These are phyloP conservation scores for Gremmenia infestans DNA, from an alignment of 2,329 filamentous ascomycete species.

Conservation along the genomic window DNA sequence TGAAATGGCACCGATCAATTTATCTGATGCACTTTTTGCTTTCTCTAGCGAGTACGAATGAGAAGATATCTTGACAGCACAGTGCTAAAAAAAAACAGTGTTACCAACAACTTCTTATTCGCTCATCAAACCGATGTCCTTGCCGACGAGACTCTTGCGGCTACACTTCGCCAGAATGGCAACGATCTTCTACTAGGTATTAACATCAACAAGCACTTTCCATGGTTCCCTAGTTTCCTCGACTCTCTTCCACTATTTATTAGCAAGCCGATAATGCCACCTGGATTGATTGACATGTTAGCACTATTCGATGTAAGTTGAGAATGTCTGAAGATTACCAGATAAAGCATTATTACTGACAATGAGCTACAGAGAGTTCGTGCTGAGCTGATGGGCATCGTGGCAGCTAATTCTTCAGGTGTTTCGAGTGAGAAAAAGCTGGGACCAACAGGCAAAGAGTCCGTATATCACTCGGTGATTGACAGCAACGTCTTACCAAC, in stretches of 20 bases:
- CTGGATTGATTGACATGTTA: slow-evolving; percentile 12
- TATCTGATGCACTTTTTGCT: slow-evolving; percentile 6
- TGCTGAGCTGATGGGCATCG: neutral
- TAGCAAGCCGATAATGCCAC: slow-evolving; percentile 13
- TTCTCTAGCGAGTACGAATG: slow-evolving; percentile 5
- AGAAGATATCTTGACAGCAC: neutral
- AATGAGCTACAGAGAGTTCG: slow-evolving; percentile 5
- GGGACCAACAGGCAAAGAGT: slow-evolving; percentile 4
- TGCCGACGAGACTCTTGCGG: slow-evolving; percentile 4
- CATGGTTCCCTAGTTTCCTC: slow-evolving; percentile 10
- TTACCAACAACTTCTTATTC: slow-evolving; percentile 9
- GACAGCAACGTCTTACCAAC: slow-evolving; percentile 6
- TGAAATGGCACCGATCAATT: slow-evolving; percentile 2
- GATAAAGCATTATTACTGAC: neutral
- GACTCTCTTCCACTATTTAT: slow-evolving; percentile 11
- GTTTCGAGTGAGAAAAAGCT: neutral
- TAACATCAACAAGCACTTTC: slow-evolving; percentile 10
- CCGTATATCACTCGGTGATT: slow-evolving; percentile 1
- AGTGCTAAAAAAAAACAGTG: neutral
- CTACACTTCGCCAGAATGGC: slow-evolving; percentile 6
- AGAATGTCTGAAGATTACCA: no score
- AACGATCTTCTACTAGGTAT: slow-evolving; percentile 7
- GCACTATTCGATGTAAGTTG: slow-evolving; percentile 8
- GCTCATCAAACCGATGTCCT: slow-evolving; percentile 9
- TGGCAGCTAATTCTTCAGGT: slow-evolving; percentile 1